These are phyloP conservation scores for Antitrichia curtipendula DNA, from an alignment of 225 moss, liverwort and hornwort species.

Conservation along the genomic window DNA sequence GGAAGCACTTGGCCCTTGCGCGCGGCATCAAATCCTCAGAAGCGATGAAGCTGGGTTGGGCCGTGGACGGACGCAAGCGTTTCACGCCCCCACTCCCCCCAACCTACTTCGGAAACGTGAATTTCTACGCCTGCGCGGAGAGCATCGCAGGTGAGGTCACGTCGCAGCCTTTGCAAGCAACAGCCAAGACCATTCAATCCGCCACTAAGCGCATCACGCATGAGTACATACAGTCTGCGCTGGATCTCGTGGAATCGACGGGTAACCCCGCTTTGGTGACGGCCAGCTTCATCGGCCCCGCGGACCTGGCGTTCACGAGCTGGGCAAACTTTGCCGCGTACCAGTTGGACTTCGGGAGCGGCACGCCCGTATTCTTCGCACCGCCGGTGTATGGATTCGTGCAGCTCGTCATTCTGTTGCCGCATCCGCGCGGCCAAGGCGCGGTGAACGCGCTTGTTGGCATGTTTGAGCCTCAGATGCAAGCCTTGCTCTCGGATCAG, in stretches of 20 bases:
- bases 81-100: slow-evolving; percentile 39
- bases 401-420: slow-evolving; percentile 30
- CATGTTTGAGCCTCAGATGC: slow-evolving; percentile 4
- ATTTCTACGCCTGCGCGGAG: slow-evolving; percentile 28
- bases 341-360: slow-evolving; percentile 48
- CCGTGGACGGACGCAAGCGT: slow-evolving; percentile 49
- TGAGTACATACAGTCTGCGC: slow-evolving; percentile 49
- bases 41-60: slow-evolving; percentile 40
- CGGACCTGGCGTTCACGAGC: slow-evolving; percentile 46
- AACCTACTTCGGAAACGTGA: slow-evolving; percentile 61
- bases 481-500: background rate
- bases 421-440: background rate
- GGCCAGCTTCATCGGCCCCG: slow-evolving; percentile 24
- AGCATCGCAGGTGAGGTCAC: slow-evolving; percentile 27
- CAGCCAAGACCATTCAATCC: slow-evolving; percentile 9
- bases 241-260: slow-evolving; percentile 28
- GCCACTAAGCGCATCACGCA: slow-evolving; percentile 26
- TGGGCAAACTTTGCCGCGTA: slow-evolving; percentile 33
- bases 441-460: slow-evolving; percentile 26
- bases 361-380: slow-evolving; percentile 32
- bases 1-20: slow-evolving; percentile 42
- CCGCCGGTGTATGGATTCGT: slow-evolving; percentile 1
- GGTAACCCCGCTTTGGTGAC: slow-evolving; percentile 6
- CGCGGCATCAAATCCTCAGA: slow-evolving; percentile 12
- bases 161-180: background rate